Conservation (phyloP, 345 rosid species). For the Citropsis articulata region DNA sequence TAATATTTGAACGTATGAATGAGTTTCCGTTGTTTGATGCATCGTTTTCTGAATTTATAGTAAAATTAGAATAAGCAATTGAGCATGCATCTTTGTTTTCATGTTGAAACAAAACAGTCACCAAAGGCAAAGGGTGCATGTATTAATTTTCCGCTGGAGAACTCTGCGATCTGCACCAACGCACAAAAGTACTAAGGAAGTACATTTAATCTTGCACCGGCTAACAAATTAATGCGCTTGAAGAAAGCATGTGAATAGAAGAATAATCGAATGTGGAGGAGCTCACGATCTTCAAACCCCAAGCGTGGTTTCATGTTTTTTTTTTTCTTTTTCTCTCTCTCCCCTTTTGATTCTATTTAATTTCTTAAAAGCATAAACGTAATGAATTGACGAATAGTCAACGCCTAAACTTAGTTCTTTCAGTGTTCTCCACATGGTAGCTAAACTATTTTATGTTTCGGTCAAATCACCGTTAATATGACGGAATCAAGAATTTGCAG, state of each 20-base stretch:
- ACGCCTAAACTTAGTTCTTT: background rate
- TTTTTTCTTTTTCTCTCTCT: too few relatives aligned
- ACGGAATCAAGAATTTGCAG: too few relatives aligned
- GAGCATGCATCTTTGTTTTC: too few relatives aligned
- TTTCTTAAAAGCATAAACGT: background rate
- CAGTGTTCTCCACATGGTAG: background rate
- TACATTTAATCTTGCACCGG: background rate
- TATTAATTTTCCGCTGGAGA: background rate
- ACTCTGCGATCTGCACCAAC: background rate
- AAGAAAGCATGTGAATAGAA: background rate
- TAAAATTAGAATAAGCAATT: too few relatives aligned
- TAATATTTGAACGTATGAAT: background rate
- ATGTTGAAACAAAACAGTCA: too few relatives aligned
- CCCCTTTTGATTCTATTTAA: background rate
- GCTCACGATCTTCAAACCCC: background rate
- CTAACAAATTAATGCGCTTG: background rate
- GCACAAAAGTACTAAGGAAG: background rate
- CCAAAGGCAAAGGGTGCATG: too few relatives aligned
- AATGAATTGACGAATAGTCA: too few relatives aligned
- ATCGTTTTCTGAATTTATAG: background rate
- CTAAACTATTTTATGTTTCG: background rate
- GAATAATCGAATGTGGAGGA: background rate
- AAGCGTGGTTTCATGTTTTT: background rate
- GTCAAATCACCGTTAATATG: too few relatives aligned
- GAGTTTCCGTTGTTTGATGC: background rate